phyloP scores from a whole-genome alignment of 1,139 yeast genomes.

The Meyerozyma smithsonii region DNA sequence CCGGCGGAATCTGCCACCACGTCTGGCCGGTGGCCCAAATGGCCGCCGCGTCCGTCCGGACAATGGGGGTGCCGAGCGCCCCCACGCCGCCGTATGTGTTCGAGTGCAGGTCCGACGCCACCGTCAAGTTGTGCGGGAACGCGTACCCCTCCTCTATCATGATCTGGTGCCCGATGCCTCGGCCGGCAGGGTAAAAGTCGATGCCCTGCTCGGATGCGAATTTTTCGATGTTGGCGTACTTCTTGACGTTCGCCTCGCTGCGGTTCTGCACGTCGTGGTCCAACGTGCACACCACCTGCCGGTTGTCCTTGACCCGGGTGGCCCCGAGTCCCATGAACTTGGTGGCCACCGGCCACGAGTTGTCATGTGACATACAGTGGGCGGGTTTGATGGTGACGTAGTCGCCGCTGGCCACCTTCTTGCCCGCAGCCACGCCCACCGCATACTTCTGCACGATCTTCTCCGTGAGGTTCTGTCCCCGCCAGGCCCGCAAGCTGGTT shows the following conservation, averaged over 20 bases:
- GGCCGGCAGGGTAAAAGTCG: constrained; percentile 96
- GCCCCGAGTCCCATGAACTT: constrained; percentile 97
- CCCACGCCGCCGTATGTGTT: constrained; percentile 98
- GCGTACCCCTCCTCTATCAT: constrained; percentile 99
- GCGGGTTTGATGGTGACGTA: constrained; percentile 94
- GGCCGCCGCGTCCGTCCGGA: constrained; percentile 97
- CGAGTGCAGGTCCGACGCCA: constrained; percentile 96
- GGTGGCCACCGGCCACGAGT: constrained; percentile 98
- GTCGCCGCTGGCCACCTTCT: constrained; percentile 81
- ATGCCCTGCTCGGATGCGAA: constrained; percentile 91
- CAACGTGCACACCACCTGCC: constrained; percentile 90
- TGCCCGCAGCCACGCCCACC: constrained; percentile 69
- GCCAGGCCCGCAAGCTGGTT: constrained; percentile 13
- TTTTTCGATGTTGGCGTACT: constrained; percentile 80
- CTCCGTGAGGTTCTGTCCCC: constrained; percentile 84
- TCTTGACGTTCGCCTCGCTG: constrained; percentile 78
- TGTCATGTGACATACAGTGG: constrained; percentile 98
- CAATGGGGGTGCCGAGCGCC: constrained; percentile 93
- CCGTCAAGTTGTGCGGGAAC: constrained; percentile 87
- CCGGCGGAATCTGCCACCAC: constrained; percentile 99
- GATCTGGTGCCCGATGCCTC: constrained; percentile 98
- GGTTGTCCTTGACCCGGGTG: constrained; percentile 68
- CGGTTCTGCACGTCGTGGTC: constrained; percentile 98
- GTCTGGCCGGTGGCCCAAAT: constrained; percentile 99
- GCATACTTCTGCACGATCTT: constrained; percentile 93